These are phyloP conservation scores for Corylus avellana DNA, from an alignment of 306 rosid genomes.

Conservation along the genomic window DNA sequence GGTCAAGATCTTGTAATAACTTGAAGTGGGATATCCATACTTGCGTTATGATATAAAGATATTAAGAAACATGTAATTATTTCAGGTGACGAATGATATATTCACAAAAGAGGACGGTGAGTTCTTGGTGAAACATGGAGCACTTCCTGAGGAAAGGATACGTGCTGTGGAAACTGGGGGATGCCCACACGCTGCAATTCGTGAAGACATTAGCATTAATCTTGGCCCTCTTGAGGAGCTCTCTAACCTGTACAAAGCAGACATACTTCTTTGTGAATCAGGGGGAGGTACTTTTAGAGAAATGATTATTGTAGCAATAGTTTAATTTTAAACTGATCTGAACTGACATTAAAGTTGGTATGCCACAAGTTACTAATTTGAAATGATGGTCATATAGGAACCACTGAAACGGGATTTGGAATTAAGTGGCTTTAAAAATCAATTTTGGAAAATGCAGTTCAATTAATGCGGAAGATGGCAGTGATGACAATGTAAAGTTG, in stretches of 20 bases:
- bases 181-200: conserved; percentile 94
- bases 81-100: conserved; percentile 93
- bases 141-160: conserved; percentile 90
- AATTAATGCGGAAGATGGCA: neutral
- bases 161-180: conserved; percentile 99
- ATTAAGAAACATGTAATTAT: conserved; percentile 1
- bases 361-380: neutral
- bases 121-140: conserved; percentile 89
- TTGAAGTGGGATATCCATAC: neutral
- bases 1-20: neutral
- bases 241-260: conserved; percentile 72
- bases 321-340: neutral
- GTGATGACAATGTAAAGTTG: neutral
- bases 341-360: neutral
- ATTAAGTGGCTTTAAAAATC: neutral
- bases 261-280: conserved; percentile 94
- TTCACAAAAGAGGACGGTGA: conserved; percentile 98
- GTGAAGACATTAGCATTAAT: conserved; percentile 95
- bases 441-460: neutral
- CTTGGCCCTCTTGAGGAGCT: conserved; percentile 97
- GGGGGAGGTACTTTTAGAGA: conserved; percentile 78
- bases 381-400: neutral
- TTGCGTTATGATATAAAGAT: neutral
- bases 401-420: neutral
- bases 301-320: neutral